Evolutionary conservation across 768 basidiomycete genomes (phyloP), one percentile per base, ranked within the genome.

Genomic region (Phaeolepiota aurea): DNA sequence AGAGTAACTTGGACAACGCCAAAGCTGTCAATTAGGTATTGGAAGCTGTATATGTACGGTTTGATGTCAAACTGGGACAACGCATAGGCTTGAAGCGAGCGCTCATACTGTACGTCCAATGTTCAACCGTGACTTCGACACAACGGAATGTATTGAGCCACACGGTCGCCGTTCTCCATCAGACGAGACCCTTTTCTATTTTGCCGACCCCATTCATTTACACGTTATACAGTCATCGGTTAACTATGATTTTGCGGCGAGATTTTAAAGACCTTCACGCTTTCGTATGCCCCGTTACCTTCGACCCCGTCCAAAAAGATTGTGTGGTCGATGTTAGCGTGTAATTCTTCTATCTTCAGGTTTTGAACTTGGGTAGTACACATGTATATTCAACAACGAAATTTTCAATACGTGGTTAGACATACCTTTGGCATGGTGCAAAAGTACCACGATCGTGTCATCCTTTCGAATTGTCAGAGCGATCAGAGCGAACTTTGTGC

Each of bases 381-480:
- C 7, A 28, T 28, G 7, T 28, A 35, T 14, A 16, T 14, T n/a
- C 33, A 9, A 35, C 33, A 35, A 35, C 12, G 33, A 7, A 7
- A 35, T 28, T 28, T 28, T 28, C 25, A 28, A 28, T 7, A 28
- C 25, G 25, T 28, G n/a, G 15, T 13, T 35, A 48, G 15, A 31
- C 48, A 35, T 45, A 63, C 61, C 55, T 65, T 57, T 47, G 25
- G 64, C 59, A 40, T 59, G 45, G 22, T 54, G 34, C 9, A 71
- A 32, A 56, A 87, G 82, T 31, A 54, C 46, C 7, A 51, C 40
- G 34, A 76, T 47, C 0, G 85, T 87, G 7, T 59, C 54, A 44
- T 69, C 61, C 45, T 80, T 85, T 43, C 85, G 65, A 7, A 77
- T 51, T 2, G 78, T 74, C 31, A 77, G 49, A 3, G 79, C 75